Conservation (phyloP, 2,329 filamentous ascomycete species). For the Scleromitrula shiraiana region DNA sequence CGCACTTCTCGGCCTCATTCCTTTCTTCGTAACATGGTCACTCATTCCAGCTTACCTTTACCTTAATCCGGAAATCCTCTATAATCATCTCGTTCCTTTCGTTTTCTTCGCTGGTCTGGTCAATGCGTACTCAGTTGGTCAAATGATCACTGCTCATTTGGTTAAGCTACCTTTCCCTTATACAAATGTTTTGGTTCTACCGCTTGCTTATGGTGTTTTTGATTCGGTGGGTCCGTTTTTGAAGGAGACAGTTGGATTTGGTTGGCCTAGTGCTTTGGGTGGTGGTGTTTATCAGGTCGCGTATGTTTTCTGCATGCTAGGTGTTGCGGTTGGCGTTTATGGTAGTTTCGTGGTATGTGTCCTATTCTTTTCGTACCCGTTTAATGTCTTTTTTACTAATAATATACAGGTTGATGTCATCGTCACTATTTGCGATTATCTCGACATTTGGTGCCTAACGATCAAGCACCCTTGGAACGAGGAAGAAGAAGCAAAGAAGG, state of each 20-base stretch:
- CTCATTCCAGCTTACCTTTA: slow-evolving; percentile 72
- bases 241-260: slow-evolving; percentile 45
- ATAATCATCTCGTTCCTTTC: slow-evolving; percentile 82
- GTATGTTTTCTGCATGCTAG: slow-evolving; percentile 83
- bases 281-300: slow-evolving; percentile 79
- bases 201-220: slow-evolving; percentile 67
- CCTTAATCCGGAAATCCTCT: slow-evolving; percentile 76
- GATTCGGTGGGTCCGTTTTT: slow-evolving; percentile 71
- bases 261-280: slow-evolving; percentile 71
- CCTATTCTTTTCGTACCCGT: background rate
- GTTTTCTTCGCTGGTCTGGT: slow-evolving; percentile 79
- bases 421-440: slow-evolving; percentile 92
- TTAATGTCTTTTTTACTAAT: background rate
- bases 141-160: slow-evolving; percentile 92
- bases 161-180: slow-evolving; percentile 85
- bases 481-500: slow-evolving; percentile 30
- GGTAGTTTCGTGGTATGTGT: slow-evolving; percentile 74
- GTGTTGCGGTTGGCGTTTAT: slow-evolving; percentile 81
- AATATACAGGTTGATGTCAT: slow-evolving; percentile 70
- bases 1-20: slow-evolving; percentile 74
- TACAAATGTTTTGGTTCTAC: slow-evolving; percentile 75
- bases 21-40: slow-evolving; percentile 71
- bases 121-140: slow-evolving; percentile 91
- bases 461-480: slow-evolving; percentile 72
- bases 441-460: slow-evolving; percentile 96